These are phyloP conservation scores for Wickerhamomyces tratensis DNA, from an alignment of 805 yeast genomes.

Conservation along the genomic window DNA sequence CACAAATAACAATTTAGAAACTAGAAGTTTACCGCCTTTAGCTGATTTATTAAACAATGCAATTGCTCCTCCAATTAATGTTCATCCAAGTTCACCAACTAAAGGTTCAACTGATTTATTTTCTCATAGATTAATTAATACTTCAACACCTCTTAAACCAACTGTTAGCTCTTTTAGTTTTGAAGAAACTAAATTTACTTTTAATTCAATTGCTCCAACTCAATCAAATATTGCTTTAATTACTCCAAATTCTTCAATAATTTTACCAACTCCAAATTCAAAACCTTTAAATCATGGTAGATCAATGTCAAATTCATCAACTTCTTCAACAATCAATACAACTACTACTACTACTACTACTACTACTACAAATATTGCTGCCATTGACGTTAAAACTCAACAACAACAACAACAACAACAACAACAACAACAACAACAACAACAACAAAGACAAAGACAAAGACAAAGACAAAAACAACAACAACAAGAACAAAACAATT, in stretches of 20 bases:
- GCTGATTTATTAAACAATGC: conserved; percentile 6
- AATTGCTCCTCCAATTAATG: neutral
- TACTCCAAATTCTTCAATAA: conserved; percentile 1
- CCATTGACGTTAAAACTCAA: too few species aligned
- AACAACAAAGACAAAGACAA: neutral
- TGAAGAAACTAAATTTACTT: conserved; percentile 2
- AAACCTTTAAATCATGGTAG: neutral
- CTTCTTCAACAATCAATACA: neutral
- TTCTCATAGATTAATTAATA: neutral
- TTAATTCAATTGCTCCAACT: neutral
- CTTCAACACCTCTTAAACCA: conserved; percentile 16
- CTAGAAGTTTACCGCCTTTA: conserved; percentile 10
- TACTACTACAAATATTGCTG: neutral
- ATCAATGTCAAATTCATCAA: too few species aligned
- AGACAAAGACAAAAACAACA: too few species aligned
- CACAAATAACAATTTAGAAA: neutral
- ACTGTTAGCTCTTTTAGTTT: conserved; percentile 16
- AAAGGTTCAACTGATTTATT: conserved; percentile 3
- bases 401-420: neutral
- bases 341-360: conserved; percentile 1
- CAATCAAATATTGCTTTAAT: conserved; percentile 2
- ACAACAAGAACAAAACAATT: conserved; percentile 1
- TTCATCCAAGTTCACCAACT: conserved; percentile 7
- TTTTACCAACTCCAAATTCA: neutral
- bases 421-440: neutral